Conservation (phyloP, 208 protist genomes). For the Crithidia mellificae region DNA sequence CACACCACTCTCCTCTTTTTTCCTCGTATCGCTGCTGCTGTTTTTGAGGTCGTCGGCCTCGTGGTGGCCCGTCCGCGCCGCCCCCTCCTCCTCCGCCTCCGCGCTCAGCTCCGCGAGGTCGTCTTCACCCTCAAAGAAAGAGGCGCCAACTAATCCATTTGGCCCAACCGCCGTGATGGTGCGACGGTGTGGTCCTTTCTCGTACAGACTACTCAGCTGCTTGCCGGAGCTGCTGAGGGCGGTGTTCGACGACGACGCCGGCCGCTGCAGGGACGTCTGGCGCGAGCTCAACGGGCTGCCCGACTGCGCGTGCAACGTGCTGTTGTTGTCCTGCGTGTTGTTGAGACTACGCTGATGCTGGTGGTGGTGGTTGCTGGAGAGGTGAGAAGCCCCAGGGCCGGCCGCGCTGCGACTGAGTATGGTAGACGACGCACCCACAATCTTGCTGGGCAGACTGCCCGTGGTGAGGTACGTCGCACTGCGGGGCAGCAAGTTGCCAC, state of each 20-base stretch:
- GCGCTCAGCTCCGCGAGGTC: too few species aligned
- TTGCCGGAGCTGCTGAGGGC: slow-evolving; percentile 4
- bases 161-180: background rate
- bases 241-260: slow-evolving; percentile 6
- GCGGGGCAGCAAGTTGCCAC: background rate
- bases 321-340: background rate
- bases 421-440: background rate
- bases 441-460: slow-evolving; percentile 5
- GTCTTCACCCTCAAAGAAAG: background rate
- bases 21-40: too few species aligned
- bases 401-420: background rate
- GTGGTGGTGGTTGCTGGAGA: too few species aligned
- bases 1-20: too few species aligned
- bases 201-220: background rate
- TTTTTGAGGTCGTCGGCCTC: too few species aligned
- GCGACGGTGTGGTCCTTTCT: background rate
- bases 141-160: background rate
- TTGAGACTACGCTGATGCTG: background rate
- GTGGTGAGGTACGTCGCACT: background rate
- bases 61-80: too few species aligned
- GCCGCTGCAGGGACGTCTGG: background rate
- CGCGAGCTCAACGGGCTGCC: background rate
- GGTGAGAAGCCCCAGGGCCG: too few species aligned
- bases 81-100: too few species aligned
- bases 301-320: background rate